Base-by-base conservation (phyloP, 73 alveolate species). In the Tetrahymena thermophila region DNA sequence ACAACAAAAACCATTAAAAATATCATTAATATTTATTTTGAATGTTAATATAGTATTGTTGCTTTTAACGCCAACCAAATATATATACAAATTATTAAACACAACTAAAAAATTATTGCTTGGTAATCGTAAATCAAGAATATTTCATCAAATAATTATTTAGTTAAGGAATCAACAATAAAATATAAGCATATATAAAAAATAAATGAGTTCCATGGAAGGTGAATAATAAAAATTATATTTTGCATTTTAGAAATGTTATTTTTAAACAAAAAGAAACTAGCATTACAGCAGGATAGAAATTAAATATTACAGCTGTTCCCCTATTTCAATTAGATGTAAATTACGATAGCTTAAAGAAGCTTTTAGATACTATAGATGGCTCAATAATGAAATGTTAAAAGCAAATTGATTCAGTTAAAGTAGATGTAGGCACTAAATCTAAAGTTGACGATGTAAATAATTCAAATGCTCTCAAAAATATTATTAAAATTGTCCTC, bases 301-400 rank as follows among this genome's bases (percentile, higher is more conserved):
- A 95, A 85, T 35, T 95, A 43, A 95, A 93, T 95, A 85, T 95
- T 89, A 95, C 93, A 25, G 96, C 95, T 40, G 96, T 95, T 11
- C 94, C 96, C 16, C 85, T 95, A 28, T 95, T 95, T 95, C 50
- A 95, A 95, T 56, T 95, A 58, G 96, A 95, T 95, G 96, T 95
- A 25, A 95, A 95, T 95, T 95, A 95, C 50, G 96, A 95, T 95
- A 94, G 94, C 85, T 85, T 95, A 94, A 95, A 95, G 83, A 94
- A 95, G 94, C 94, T 95, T 35, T 85, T 95, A 85, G 96, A 95
- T 35, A 94, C 95, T 17, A 94, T 95, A 13, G 93, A 95, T 35
- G 25, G 94, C 34, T 71, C 35, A 71, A 71, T 71, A n/a, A 71
- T n/a, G 35, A 71, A 71, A n/a, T 71, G 89, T 8, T 71, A 71